phyloP scores from a whole-genome alignment of 1,284 basidiomycete genomes.

The Ustilago shanxiensis region DNA sequence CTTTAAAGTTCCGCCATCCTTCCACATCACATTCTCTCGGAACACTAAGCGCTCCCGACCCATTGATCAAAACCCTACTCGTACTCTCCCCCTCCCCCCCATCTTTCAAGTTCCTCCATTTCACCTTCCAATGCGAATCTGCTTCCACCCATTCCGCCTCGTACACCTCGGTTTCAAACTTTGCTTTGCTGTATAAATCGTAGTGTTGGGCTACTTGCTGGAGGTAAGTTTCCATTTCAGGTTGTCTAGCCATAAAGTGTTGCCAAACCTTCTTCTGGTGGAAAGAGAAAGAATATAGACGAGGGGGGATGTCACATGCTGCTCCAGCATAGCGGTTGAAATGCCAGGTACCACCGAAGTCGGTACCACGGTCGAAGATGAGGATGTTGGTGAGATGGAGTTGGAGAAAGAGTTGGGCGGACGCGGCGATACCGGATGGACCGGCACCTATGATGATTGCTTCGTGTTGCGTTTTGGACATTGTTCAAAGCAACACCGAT shows the following conservation, averaged over 20 bases:
- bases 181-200: slow-evolving; percentile 28
- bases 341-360: slow-evolving; percentile 54
- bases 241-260: slow-evolving; percentile 32
- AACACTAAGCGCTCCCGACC: slow-evolving; percentile 43
- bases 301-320: slow-evolving; percentile 54
- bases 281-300: slow-evolving; percentile 56
- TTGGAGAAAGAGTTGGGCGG: slow-evolving; percentile 32
- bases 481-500: neutral
- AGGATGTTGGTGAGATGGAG: slow-evolving; percentile 37
- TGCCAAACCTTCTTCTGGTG: slow-evolving; percentile 41
- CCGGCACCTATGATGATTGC: slow-evolving; percentile 53
- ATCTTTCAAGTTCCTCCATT: slow-evolving; percentile 12
- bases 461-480: slow-evolving; percentile 33
- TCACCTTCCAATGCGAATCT: slow-evolving; percentile 48
- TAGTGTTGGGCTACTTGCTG: slow-evolving; percentile 32
- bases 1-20: slow-evolving; percentile 49
- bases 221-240: slow-evolving; percentile 52
- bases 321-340: slow-evolving; percentile 54
- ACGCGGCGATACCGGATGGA: slow-evolving; percentile 40
- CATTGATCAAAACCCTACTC: slow-evolving; percentile 36
- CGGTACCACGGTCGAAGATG: slow-evolving; percentile 36
- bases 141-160: slow-evolving; percentile 44
- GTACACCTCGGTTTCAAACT: slow-evolving; percentile 41
- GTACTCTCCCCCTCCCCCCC: slow-evolving; percentile 25
- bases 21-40: slow-evolving; percentile 48